Base-by-base conservation (phyloP, 2,329 filamentous ascomycete species). In the Orbilia javanica region DNA sequence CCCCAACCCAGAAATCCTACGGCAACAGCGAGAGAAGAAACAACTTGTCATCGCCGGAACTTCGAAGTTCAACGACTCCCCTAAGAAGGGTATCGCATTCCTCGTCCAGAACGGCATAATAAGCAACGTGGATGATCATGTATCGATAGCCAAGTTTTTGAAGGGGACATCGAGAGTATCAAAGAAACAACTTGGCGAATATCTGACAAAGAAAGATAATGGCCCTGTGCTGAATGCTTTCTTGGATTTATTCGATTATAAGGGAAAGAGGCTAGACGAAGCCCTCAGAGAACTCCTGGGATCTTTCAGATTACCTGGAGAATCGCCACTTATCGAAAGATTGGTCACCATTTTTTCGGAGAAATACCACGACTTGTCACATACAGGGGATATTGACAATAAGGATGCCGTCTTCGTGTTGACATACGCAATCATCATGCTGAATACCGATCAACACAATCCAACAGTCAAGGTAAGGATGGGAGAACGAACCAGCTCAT, bases 361-460 rank as follows among this genome's bases (percentile, higher is more conserved):
- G 80, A 93, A 93, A 83, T 99, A 97, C 83, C 80, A 79, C 64
- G 92, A 91, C 83, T 85, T 88, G 7, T 89, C 88, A 4, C 88
- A 89, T 27, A 91, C 92, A 0, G 89, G 92, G 67, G 92, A 90
- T 22, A 90, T 98, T 79, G 92, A 90, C 5, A 91, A 97, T 82
- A 92, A 93, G 81, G 96, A 99, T 83, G 90, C 94, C 6, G 90
- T 96, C 22, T 99, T 93, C 82, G 90, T 99, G 57, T 86, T 99
- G 64, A 95, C 93, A 0, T 99, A 99, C 83, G 96, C 94, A 42
- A 96, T 97, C 82, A 97, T 99, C 84, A 94, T 99, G 89, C 86
- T 99, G 71, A 99, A 99, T 83, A 97, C 95, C 0, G 96, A 99
- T 83, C 92, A 96, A 82, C 96, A 98, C 84, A 99, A 97, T 82